Evolutionary conservation across 805 yeast species (phyloP), one percentile per base, ranked within the genome.

Genomic region (Candida maesae): DNA sequence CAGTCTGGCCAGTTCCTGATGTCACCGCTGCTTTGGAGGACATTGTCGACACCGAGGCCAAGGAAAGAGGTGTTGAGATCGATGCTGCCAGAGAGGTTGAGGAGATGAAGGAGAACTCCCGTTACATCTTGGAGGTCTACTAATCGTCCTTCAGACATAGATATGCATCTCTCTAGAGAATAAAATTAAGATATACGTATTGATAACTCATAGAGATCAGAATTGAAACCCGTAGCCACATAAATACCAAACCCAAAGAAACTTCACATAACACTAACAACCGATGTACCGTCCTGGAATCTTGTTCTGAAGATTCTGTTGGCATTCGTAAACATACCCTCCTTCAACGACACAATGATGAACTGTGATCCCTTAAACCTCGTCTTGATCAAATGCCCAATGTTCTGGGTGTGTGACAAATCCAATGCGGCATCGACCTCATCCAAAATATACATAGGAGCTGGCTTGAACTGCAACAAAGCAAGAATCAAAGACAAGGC

Each of bases 1-100:
- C 98, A 32, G 91, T 97, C 2, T 91, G 98, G 98, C 98, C 98
- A 25, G 97, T 91, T 58, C 96, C 98, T 10, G 96, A 90, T 63
- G 85, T 91, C 55, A 85, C 96, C 39, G 84, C 82, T 33, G 95
- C 96, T 55, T 70, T 91, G 52, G 84, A 84, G 58, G 95, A 87
- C 50, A 84, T 91, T 53, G 73, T 89, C 38, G 64, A 65, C 18
- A 74, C 75, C 34, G 95, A 86, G 49, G 95, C 95, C 19, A 70
- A 68, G 38, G 70, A 68, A 50, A 73, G 70, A 40, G 95, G 93
- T 42, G 75, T 71, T 38, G 72, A 74, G 54, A 70, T 85, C 43
- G 95, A 90, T 54, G 73, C 82, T 50, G 79, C 81, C 35, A 79
- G 80, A 58, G 89, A 79, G 36, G 89, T 91, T 57, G 98, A 91